Percentiles rank a stretch among this genome's conserved stretches.
These are phyloP conservation scores for Lomentospora prolificans DNA, from an alignment of 2,329 filamentous ascomycete species.

Conservation along the genomic window DNA sequence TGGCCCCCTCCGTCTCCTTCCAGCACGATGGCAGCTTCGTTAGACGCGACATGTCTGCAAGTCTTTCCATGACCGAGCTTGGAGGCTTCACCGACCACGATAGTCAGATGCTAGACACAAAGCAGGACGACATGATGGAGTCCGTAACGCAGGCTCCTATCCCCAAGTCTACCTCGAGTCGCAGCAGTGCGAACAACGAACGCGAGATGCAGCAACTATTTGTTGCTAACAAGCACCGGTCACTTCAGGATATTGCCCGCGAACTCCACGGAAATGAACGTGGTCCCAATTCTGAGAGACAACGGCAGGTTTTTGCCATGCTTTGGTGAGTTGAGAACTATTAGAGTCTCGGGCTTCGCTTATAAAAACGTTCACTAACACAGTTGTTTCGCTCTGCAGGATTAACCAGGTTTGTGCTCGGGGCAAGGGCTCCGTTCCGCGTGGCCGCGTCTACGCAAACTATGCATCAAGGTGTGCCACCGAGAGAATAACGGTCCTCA, in stretches of 20 bases:
- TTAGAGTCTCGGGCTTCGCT: neutral
- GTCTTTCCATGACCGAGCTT: conserved; percentile 5
- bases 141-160: conserved; percentile 32
- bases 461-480: conserved; percentile 90
- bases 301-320: conserved; percentile 82
- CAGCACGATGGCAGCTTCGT: conserved; percentile 9
- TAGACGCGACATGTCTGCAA: conserved; percentile 3
- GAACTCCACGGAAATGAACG: conserved; percentile 72
- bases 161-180: conserved; percentile 44
- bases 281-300: conserved; percentile 71
- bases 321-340: conserved; percentile 53
- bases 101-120: conserved; percentile 49
- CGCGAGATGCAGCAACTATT: conserved; percentile 71
- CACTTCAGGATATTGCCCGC: conserved; percentile 59
- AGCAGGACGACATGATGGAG: conserved; percentile 47
- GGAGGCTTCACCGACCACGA: conserved; percentile 23
- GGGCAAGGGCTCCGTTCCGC: conserved; percentile 77
- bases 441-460: conserved; percentile 88
- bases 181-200: conserved; percentile 65
- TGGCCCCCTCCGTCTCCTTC: conserved; percentile 18
- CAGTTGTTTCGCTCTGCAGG: conserved; percentile 33
- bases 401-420: conserved; percentile 62
- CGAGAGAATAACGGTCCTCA: conserved; percentile 87
- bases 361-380: neutral
- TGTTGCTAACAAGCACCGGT: conserved; percentile 56